These are phyloP conservation scores for Podospora appendiculata DNA, from an alignment of 495 filamentous ascomycete species.

Conservation along the genomic window DNA sequence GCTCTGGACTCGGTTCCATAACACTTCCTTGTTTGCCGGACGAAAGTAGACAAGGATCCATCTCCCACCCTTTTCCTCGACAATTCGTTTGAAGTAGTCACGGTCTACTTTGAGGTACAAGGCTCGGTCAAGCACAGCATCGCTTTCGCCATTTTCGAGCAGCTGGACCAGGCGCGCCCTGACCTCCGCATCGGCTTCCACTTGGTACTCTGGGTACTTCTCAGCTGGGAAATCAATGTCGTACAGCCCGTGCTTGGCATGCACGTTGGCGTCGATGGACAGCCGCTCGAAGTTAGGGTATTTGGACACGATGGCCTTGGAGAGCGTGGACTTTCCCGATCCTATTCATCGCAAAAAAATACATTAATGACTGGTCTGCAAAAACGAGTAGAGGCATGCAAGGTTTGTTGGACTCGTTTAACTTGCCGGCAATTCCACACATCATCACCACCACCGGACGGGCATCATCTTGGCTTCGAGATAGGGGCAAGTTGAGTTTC, in stretches of 20 bases:
- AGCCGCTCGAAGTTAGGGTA: constrained; percentile 16
- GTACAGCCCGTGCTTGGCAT: constrained; percentile 27
- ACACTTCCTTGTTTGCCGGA: constrained; percentile 20
- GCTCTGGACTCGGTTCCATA: constrained; percentile 21
- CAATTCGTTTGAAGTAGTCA: constrained; percentile 22
- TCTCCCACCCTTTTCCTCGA: constrained; percentile 21
- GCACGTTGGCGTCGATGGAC: constrained; percentile 25
- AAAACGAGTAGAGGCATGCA: neutral
- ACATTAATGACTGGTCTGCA: neutral
- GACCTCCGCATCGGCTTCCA: constrained; percentile 20
- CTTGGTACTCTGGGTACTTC: constrained; percentile 23
- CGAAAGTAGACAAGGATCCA: constrained; percentile 29
- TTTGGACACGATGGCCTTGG: constrained; percentile 5
- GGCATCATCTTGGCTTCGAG: constrained; percentile 1
- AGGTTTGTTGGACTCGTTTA: neutral
- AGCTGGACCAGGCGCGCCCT: constrained; percentile 10
- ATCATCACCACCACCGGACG: constrained; percentile 9
- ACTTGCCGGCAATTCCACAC: constrained; percentile 9
- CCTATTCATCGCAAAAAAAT: neutral
- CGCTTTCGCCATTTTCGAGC: constrained; percentile 14
- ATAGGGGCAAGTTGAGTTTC: neutral
- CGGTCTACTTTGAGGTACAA: constrained; percentile 25
- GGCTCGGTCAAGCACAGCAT: constrained; percentile 28
- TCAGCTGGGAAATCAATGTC: constrained; percentile 23
- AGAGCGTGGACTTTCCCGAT: constrained; percentile 8